Evolutionary conservation across 2,329 filamentous ascomycete genomes (phyloP), one percentile per base, ranked within the genome.

Genomic region (Sarocladium kiliense): DNA sequence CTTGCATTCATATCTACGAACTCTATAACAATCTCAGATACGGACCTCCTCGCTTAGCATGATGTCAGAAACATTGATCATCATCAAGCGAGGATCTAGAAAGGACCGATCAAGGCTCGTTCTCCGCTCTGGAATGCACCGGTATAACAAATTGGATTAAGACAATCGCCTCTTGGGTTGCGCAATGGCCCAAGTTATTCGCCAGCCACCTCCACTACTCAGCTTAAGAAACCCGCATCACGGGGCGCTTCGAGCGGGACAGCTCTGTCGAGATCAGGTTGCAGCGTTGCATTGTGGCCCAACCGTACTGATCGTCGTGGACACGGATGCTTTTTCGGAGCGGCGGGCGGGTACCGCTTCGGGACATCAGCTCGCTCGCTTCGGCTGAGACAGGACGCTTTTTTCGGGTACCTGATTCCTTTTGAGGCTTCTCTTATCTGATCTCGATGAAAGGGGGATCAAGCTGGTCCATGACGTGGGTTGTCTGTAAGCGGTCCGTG

Each of bases 331-430:
- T n/a, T 11, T 21, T 3, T 36, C 23, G n/a, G 30, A 36, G 47
- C 16, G 18, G 30, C 27, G 47, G 47, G 30, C 47, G 47, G 27
- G 16, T 34, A 16, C 47, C 25, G 27, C 19, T 51, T 51, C 27
- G 26, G 47, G 47, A 51, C 47, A 51, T 36, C 47, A 51, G 47
- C 27, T 51, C 47, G 47, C 47, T 51, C 47, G 47, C 27, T 36
- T 51, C 47, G 47, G 27, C n/a, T 36, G 47, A 18, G 18, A 18
- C 14, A 12, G 9, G 11, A 49, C 11, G 11, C 41, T 9, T 23
- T 12, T 3, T 5, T 23, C 41, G 41, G 41, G 41, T 45, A 45
- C 41, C 41, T 45, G 41, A 26, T 25, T 45, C 41, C 37, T n/a
- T n/a, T 41, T 12, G 30, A 7, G 6, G 30, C 12, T 12, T 32